Evolutionary conservation across 805 yeast genomes (phyloP).

Genomic region (Lipomyces starkeyi): DNA sequence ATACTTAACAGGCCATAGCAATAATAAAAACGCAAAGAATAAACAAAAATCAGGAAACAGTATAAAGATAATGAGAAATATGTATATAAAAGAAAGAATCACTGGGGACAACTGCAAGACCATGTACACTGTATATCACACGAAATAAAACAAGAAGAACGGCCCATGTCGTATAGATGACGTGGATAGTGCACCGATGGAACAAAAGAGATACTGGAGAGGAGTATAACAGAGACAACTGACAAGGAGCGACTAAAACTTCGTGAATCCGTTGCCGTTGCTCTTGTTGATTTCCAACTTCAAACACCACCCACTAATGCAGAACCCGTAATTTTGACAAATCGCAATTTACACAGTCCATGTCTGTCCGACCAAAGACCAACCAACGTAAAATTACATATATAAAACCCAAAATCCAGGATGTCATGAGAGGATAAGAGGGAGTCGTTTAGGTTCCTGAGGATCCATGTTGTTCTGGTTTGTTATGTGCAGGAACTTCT

Average conservation of each 20-base stretch:
- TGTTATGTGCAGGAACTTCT: constrained; percentile 18
- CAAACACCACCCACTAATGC: not conserved
- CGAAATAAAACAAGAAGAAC: not conserved
- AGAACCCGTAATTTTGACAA: not conserved
- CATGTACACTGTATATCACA: not conserved
- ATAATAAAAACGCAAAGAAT: not conserved
- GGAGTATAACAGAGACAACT: not conserved
- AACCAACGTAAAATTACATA: not conserved
- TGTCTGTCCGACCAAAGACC: not conserved
- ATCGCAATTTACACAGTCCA: not conserved
- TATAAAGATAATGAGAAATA: not conserved
- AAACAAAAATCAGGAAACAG: not conserved
- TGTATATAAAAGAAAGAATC: not conserved
- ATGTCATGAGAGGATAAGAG: not conserved
- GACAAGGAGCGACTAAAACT: not conserved
- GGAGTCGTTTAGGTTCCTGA: not conserved
- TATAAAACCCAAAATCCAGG: not conserved
- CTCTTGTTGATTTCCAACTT: not conserved
- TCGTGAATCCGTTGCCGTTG: not conserved
- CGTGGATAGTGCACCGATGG: not conserved
- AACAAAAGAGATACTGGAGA: not conserved
- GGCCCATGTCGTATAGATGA: no score
- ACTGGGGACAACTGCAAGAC: not conserved
- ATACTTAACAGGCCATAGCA: not conserved
- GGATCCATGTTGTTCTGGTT: not conserved